A percentile compares a stretch with the other conserved stretches of the same genome.
These are phyloP conservation scores for Sphaerostilbella broomeana DNA, from an alignment of 2,329 filamentous ascomycete genomes.

Conservation along the genomic window DNA sequence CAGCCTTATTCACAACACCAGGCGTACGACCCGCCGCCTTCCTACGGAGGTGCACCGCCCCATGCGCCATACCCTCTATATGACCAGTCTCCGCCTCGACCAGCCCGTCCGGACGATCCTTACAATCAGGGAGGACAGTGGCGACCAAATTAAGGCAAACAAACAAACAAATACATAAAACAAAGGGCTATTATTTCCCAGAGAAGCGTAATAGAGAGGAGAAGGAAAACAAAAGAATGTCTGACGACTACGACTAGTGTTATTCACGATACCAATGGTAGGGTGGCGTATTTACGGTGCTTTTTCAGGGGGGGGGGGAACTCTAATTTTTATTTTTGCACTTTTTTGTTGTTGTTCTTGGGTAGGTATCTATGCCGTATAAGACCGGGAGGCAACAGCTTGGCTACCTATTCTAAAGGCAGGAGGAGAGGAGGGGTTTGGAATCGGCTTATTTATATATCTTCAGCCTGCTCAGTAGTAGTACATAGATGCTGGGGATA, in stretches of 20 bases:
- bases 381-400: no score
- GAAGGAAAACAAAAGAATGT: slow-evolving; percentile 3
- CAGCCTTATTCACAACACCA: slow-evolving; percentile 27
- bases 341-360: no score
- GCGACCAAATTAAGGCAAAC: slow-evolving; percentile 1
- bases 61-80: slow-evolving; percentile 4
- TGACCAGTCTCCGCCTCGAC: slow-evolving; percentile 6
- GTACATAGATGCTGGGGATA: no score
- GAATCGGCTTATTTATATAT: no score
- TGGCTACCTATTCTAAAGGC: no score
- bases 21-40: slow-evolving; percentile 6
- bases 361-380: no score
- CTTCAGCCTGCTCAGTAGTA: no score
- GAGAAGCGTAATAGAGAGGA: background rate
- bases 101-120: background rate
- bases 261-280: slow-evolving; percentile 13
- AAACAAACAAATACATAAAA: background rate
- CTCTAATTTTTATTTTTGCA: no score
- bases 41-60: background rate
- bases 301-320: no score
- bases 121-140: slow-evolving; percentile 2
- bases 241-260: slow-evolving; percentile 8
- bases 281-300: no score
- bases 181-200: background rate
- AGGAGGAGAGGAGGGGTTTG: no score